Conservation (phyloP, 805 yeast species). For the Candida sithepensis region DNA sequence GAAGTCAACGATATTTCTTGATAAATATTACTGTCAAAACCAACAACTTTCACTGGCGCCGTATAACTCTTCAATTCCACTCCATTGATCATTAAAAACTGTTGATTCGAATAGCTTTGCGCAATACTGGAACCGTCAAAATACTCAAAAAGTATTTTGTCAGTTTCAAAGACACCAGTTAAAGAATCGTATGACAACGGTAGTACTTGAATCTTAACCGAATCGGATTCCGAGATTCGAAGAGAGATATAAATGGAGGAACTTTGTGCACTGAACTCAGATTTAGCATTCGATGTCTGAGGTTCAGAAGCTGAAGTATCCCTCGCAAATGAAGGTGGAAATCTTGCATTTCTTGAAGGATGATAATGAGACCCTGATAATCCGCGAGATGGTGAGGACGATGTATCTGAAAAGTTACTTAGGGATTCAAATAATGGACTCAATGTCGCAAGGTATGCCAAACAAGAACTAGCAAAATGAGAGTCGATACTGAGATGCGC, state of each 20-base stretch:
- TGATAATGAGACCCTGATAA: constrained; percentile 1
- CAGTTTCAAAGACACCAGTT: constrained; percentile 31
- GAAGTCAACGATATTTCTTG: constrained; percentile 25
- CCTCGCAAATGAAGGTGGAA: not conserved
- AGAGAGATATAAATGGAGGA: constrained; percentile 33
- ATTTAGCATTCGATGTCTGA: not conserved
- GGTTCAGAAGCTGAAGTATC: not conserved
- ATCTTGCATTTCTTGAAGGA: not conserved
- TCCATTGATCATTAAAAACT: constrained; percentile 25
- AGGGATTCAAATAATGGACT: constrained; percentile 14
- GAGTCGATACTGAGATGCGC: constrained; percentile 25
- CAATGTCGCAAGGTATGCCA: constrained; percentile 10
- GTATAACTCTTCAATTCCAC: constrained; percentile 7
- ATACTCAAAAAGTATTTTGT: constrained; percentile 29
- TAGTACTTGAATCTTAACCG: constrained; percentile 30
- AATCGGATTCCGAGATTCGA: constrained; percentile 15
- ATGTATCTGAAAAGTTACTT: not conserved
- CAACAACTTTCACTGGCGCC: constrained; percentile 11
- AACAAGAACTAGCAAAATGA: constrained; percentile 2
- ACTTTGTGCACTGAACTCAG: constrained; percentile 37
- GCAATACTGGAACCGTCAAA: not conserved
- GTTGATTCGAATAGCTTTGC: constrained; percentile 8
- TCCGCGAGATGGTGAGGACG: not conserved
- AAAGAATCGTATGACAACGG: constrained; percentile 44
- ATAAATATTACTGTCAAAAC: constrained; percentile 26